Base-by-base conservation (phyloP, 2,329 filamentous ascomycete genomes). In the Aspergillus glaucus region DNA sequence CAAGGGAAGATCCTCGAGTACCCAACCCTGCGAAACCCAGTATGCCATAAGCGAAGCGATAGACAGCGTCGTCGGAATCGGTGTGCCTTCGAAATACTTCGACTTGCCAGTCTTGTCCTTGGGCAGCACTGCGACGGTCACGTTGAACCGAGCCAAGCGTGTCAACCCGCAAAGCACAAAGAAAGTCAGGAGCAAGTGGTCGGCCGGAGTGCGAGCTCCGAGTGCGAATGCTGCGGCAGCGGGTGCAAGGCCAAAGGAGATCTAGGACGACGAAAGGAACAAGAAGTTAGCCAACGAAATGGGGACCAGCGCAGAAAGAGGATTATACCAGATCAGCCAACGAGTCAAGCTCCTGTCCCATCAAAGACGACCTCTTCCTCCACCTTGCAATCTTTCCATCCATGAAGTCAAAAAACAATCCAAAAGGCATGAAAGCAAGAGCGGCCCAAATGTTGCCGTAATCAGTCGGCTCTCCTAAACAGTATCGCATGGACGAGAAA, bases 271-370 rank as follows among this genome's bases (percentile, higher is more conserved):
- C 19, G 46, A 28, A 40, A 8, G 8, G 15, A 30, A 12, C 10
- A 9, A 24, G 45, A 22, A 52, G 49, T 54, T 32, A 54, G 48
- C 43, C 39, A 30, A 36, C 37, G 21, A 8, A 12, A n/a, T 32
- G 17, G 24, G n/a, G 21, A 43, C 17, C 17, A 21, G 46, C 14
- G 37, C 17, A 1, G 22, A 24, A 39, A 43, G 24, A 44, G 42
- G 32, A 26, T 19, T 51, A 24, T 85, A 95, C 90, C 77, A 98
- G 69, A 68, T 98, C 93, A 48, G 93, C 93, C 43, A 98, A 78
- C 6, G 92, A 97, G 70, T 98, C 93, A 48, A 98, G 76, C 72
- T 98, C 93, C 71, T 96, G 92, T 10, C 93, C 93, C 92, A 98
- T 97, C 66, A 98, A 77, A 61, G 88, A 94, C 62, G 88, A 93